phyloP scores from a whole-genome alignment of 345 rosid species.

The Hevea brasiliensis region DNA sequence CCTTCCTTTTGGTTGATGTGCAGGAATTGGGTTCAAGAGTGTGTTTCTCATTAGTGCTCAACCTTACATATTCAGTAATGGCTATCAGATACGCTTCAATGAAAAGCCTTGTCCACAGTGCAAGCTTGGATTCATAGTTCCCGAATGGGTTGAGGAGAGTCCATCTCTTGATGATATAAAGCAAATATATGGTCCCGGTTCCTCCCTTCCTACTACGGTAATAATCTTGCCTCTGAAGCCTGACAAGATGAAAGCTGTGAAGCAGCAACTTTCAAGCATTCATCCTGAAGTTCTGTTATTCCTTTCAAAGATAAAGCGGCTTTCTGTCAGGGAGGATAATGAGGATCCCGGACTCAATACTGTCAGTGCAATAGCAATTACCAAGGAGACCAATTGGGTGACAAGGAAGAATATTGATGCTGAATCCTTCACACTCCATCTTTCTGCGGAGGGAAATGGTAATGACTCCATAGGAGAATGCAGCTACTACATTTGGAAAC shows the following conservation, averaged over 20 bases:
- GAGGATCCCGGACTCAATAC: constrained; percentile 43
- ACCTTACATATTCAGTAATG: constrained; percentile 24
- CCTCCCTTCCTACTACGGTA: constrained; percentile 55
- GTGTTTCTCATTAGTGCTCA: constrained; percentile 15
- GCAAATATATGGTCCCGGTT: constrained; percentile 47
- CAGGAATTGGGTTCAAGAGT: constrained; percentile 29
- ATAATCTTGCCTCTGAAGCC: constrained; percentile 61
- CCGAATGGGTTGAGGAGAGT: constrained; percentile 72
- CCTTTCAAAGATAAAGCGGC: constrained; percentile 58
- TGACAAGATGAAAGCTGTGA: constrained; percentile 64
- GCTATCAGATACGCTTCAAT: constrained; percentile 56
- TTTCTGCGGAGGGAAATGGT: constrained; percentile 44
- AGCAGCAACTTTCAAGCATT: constrained; percentile 60
- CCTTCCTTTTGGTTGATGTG: not conserved
- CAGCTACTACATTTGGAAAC: constrained; percentile 69
- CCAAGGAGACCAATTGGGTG: constrained; percentile 47
- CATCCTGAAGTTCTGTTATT: constrained; percentile 72
- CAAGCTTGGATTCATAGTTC: constrained; percentile 67
- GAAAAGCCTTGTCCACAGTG: constrained; percentile 66
- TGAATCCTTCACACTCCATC: constrained; percentile 57
- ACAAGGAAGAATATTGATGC: constrained; percentile 74
- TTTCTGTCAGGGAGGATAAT: constrained; percentile 61
- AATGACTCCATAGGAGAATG: constrained; percentile 36
- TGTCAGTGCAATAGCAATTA: constrained; percentile 50
- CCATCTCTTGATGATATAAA: constrained; percentile 48